Evolutionary conservation across 2,329 filamentous ascomycete species (phyloP).

Genomic region (Aspergillus sp.): DNA sequence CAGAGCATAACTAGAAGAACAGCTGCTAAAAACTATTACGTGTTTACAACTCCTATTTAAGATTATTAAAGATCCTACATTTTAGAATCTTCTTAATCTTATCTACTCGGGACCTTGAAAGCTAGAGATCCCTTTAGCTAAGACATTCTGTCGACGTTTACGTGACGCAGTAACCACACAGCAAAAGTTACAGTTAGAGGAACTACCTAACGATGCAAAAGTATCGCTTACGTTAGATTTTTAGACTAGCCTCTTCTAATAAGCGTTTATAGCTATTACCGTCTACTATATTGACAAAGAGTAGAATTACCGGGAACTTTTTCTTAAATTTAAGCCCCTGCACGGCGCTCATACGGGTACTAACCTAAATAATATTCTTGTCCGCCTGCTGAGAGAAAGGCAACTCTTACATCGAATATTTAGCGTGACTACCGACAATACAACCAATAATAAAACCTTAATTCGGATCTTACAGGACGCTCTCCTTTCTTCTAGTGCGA

Average conservation of each 20-base stretch:
- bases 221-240: background rate
- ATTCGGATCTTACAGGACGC: background rate
- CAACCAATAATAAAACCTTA: background rate
- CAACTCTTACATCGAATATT: background rate
- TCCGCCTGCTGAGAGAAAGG: background rate
- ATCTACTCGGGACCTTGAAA: too few relatives aligned
- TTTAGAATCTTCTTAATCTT: background rate
- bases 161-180: background rate
- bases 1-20: too few relatives aligned
- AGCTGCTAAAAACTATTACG: too few relatives aligned
- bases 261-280: background rate
- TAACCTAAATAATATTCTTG: too few relatives aligned
- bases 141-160: background rate
- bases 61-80: too few relatives aligned
- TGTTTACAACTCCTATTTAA: too few relatives aligned
- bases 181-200: background rate
- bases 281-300: background rate
- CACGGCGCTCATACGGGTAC: too few relatives aligned
- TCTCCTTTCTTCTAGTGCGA: background rate
- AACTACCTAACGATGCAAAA: background rate
- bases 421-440: background rate
- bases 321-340: too few relatives aligned
- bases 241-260: background rate
- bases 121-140: background rate
- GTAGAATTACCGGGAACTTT: too few relatives aligned